A percentile compares a stretch with the other conserved stretches of the same genome.
Conservation (phyloP, 1,284 basidiomycete species). For the Irpex lacteus region DNA sequence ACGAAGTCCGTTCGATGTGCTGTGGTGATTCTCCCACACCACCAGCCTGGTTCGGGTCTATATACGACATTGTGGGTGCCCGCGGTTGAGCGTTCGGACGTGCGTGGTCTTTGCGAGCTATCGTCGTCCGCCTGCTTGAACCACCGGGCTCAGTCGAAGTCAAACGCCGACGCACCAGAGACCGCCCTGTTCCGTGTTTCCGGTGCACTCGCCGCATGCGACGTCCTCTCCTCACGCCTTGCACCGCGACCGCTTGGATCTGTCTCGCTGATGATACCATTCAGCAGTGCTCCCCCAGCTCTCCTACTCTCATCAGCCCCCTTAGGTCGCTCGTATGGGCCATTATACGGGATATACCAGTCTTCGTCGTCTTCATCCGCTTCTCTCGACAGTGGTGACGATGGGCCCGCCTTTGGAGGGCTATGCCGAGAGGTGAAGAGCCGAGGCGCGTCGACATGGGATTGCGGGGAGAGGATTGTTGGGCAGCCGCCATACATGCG, state of each 20-base stretch:
- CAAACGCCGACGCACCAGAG: slow-evolving; percentile 24
- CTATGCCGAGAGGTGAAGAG: slow-evolving; percentile 11
- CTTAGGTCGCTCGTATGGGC: slow-evolving; percentile 49
- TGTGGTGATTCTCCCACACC: slow-evolving; percentile 61
- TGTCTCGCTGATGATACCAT: slow-evolving; percentile 34
- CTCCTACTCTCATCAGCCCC: slow-evolving; percentile 34
- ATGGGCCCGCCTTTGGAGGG: slow-evolving; percentile 9
- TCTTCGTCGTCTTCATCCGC: slow-evolving; percentile 39
- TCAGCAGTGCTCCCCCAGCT: slow-evolving; percentile 50
- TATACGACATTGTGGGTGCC: slow-evolving; percentile 37
- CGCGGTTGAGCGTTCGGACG: slow-evolving; percentile 19
- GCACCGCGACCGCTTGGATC: background rate
- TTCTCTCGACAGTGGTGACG: slow-evolving; percentile 9
- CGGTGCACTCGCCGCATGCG: slow-evolving; percentile 20
- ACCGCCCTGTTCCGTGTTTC: slow-evolving; percentile 19
- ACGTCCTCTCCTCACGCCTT: slow-evolving; percentile 12
- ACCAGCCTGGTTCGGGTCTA: slow-evolving; percentile 42
- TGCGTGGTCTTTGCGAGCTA: slow-evolving; percentile 4
- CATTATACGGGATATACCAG: slow-evolving; percentile 66
- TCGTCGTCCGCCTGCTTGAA: slow-evolving; percentile 5
- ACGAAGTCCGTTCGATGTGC: slow-evolving; percentile 30
- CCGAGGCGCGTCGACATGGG: slow-evolving; percentile 28
- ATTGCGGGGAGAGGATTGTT: slow-evolving; percentile 29
- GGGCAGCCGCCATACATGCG: slow-evolving; percentile 15
- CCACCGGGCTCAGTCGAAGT: slow-evolving; percentile 12